phyloP scores from a whole-genome alignment of 352 stramenopile genomes.

The Globisporangium sylvaticum region DNA sequence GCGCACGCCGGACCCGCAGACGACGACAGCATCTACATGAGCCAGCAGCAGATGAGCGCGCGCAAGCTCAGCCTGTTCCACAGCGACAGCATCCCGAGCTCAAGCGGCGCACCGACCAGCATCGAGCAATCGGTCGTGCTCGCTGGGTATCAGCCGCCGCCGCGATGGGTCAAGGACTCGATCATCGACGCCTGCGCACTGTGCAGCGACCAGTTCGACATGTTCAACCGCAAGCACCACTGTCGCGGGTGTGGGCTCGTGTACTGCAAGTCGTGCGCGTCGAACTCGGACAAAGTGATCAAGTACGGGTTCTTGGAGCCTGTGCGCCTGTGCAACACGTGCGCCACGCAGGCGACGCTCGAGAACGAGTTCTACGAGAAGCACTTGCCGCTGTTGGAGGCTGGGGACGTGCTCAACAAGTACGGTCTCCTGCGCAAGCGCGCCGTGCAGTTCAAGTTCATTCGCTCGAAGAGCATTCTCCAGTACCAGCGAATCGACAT shows the following conservation, averaged over 20 bases:
- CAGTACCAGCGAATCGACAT: slow-evolving; percentile 71
- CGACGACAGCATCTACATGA: slow-evolving; percentile 40
- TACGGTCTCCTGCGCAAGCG: slow-evolving; percentile 60
- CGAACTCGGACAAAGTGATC: slow-evolving; percentile 50
- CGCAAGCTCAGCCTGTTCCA: slow-evolving; percentile 16
- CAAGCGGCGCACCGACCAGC: neutral
- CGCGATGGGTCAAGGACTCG: slow-evolving; percentile 58
- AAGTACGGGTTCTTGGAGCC: slow-evolving; percentile 63
- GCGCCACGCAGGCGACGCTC: slow-evolving; percentile 29
- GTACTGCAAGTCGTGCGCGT: slow-evolving; percentile 47
- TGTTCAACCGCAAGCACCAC: slow-evolving; percentile 68
- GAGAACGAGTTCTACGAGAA: slow-evolving; percentile 72
- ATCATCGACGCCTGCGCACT: slow-evolving; percentile 43
- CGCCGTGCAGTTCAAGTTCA: slow-evolving; percentile 48
- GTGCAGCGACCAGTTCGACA: slow-evolving; percentile 50
- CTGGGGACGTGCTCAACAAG: slow-evolving; percentile 64
- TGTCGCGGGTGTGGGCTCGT: slow-evolving; percentile 57
- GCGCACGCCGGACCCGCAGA: slow-evolving; percentile 18
- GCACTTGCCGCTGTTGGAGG: slow-evolving; percentile 54
- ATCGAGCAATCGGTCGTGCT: slow-evolving; percentile 20
- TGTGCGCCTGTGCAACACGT: slow-evolving; percentile 52
- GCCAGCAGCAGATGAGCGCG: slow-evolving; percentile 21
- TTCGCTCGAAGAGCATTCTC: slow-evolving; percentile 58
- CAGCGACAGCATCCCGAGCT: slow-evolving; percentile 2
- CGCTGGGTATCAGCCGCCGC: slow-evolving; percentile 41